These are phyloP conservation scores for Penicillium mononematosum DNA, from an alignment of 495 filamentous ascomycete species.

Conservation along the genomic window DNA sequence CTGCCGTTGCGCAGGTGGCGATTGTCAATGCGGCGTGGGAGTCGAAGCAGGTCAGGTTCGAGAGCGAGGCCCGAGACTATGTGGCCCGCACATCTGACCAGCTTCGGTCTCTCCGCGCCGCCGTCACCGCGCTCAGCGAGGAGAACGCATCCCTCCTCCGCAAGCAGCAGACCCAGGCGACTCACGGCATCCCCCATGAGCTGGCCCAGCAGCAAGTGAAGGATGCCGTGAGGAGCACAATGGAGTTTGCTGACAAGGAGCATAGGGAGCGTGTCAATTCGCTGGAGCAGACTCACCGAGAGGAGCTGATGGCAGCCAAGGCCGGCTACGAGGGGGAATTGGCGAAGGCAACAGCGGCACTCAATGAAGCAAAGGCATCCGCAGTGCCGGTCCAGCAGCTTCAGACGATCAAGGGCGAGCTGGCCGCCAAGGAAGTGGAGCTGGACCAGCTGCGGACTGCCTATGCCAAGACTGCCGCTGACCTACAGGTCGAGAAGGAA, in stretches of 20 bases:
- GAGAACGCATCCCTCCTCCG: background rate
- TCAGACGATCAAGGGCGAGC: no score
- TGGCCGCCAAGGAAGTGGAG: background rate
- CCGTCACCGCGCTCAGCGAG: background rate
- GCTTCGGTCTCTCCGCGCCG: background rate
- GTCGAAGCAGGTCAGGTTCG: background rate
- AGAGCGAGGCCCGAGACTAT: background rate
- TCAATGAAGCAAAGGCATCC: background rate
- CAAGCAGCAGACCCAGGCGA: background rate
- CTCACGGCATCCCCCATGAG: background rate
- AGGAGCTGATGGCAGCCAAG: conserved; percentile 1
- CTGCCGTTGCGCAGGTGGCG: conserved; percentile 1
- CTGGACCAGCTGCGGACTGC: background rate
- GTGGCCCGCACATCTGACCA: background rate
- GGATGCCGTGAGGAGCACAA: background rate
- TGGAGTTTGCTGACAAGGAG: background rate
- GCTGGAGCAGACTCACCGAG: background rate
- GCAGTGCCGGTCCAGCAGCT: background rate
- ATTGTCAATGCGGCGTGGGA: background rate
- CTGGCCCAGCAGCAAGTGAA: background rate
- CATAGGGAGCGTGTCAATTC: background rate
- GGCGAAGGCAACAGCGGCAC: background rate
- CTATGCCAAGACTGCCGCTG: background rate
- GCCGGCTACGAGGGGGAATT: background rate
- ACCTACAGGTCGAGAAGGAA: background rate